Evolutionary conservation across 352 stramenopile species (phyloP).

Genomic region (Pythium oligandrum): DNA sequence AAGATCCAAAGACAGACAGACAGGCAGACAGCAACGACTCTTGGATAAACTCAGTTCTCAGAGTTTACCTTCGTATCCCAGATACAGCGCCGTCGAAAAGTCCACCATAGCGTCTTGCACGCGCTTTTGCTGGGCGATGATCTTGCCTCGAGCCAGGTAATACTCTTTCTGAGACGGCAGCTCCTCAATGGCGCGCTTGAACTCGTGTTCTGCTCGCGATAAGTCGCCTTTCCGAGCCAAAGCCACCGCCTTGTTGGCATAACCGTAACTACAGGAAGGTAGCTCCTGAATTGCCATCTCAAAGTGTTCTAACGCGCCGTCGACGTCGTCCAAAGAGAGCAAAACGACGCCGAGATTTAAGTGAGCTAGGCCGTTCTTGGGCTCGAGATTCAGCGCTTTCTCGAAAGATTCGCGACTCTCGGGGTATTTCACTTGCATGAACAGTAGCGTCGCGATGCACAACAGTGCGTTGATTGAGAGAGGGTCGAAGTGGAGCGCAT

Average conservation of each 20-base stretch:
- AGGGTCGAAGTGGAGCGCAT: conserved; percentile 64
- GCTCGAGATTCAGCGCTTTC: conserved; percentile 40
- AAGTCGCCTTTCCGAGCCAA: conserved; percentile 34
- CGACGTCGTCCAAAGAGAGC: conserved; percentile 29
- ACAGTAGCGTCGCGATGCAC: conserved; percentile 53
- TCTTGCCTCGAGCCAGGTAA: conserved; percentile 59
- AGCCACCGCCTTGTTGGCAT: conserved; percentile 62
- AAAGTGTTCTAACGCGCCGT: conserved; percentile 37
- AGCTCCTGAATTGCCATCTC: conserved; percentile 42
- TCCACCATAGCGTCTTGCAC: conserved; percentile 79
- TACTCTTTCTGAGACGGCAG: conserved; percentile 65
- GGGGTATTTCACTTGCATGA: conserved; percentile 33
- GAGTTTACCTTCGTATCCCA: conserved; percentile 69
- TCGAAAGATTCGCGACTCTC: conserved; percentile 33
- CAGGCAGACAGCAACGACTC: no score
- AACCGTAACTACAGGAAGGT: conserved; percentile 58
- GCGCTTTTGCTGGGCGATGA: conserved; percentile 67
- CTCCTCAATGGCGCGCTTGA: conserved; percentile 66
- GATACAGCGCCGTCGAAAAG: conserved; percentile 64
- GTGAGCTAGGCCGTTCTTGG: conserved; percentile 45
- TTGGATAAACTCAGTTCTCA: conserved; percentile 18
- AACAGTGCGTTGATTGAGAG: conserved; percentile 50
- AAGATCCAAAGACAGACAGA: no score
- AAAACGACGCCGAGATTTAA: conserved; percentile 53
- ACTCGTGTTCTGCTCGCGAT: conserved; percentile 34